Conservation (phyloP, 495 filamentous ascomycete species). For the Darksidea phi region DNA sequence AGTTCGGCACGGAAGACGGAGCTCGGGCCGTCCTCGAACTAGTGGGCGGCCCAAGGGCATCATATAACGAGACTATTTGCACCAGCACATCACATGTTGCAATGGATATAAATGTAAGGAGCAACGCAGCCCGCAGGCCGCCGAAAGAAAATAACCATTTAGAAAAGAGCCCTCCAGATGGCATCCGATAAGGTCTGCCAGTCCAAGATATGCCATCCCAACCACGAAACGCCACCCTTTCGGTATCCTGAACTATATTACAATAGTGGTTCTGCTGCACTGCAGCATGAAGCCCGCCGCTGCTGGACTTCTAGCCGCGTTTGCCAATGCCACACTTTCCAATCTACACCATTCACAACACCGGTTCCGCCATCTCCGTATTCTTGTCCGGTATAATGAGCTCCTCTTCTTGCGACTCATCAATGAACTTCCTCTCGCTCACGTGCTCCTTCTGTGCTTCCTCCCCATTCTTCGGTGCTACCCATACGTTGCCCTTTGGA, state of each 20-base stretch:
- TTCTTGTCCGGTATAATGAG: conserved; percentile 66
- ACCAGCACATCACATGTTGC: neutral
- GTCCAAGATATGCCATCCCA: neutral
- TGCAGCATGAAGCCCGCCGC: neutral
- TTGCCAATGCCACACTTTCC: neutral
- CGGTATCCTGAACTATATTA: conserved; percentile 9
- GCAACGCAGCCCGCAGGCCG: conserved; percentile 5
- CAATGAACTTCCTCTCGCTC: conserved; percentile 89
- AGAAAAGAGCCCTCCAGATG: neutral
- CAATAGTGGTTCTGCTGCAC: neutral
- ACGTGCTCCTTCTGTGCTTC: conserved; percentile 59
- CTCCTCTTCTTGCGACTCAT: conserved; percentile 66
- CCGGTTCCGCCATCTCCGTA: conserved; percentile 36
- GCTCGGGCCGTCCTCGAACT: conserved; percentile 3
- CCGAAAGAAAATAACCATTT: neutral
- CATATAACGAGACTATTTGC: too few species aligned
- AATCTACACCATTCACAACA: conserved; percentile 9
- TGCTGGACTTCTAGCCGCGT: neutral
- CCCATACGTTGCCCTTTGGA: conserved; percentile 93
- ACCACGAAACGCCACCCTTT: neutral
- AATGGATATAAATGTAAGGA: neutral
- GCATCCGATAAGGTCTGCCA: neutral
- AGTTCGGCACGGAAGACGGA: neutral
- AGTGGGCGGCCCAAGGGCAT: neutral
- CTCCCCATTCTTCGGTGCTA: conserved; percentile 41